phyloP scores from a whole-genome alignment of 176 grass and related monocot genomes.

The sorghum (Sorghum bicolor) region Sorghum_bicolor_NCBIv3 NC_012876.2:2494501-2495000 shows the following conservation, averaged over 20 bases:
- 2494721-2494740: neutral
- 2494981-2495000: too few relatives aligned
- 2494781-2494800: neutral
- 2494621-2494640: neutral
- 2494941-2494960: neutral
- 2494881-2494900: neutral
- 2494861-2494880: neutral
- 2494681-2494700: conserved; percentile 5
- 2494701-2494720: neutral
- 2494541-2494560: conserved; percentile 11
- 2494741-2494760: neutral
- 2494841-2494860: neutral
- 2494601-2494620: neutral
- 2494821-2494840: neutral
- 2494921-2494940: neutral
- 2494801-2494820: neutral
- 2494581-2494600: neutral
- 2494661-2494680: neutral
- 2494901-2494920: neutral
- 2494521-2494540: neutral
- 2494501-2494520: neutral
- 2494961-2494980: too few relatives aligned
- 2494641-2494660: neutral
- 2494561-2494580: neutral
- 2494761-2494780: neutral